A percentile compares a stretch with the other conserved stretches of the same genome.
phyloP scores from a whole-genome alignment of 2,329 filamentous ascomycete species.

The Colletotrichum destructivum region DNA sequence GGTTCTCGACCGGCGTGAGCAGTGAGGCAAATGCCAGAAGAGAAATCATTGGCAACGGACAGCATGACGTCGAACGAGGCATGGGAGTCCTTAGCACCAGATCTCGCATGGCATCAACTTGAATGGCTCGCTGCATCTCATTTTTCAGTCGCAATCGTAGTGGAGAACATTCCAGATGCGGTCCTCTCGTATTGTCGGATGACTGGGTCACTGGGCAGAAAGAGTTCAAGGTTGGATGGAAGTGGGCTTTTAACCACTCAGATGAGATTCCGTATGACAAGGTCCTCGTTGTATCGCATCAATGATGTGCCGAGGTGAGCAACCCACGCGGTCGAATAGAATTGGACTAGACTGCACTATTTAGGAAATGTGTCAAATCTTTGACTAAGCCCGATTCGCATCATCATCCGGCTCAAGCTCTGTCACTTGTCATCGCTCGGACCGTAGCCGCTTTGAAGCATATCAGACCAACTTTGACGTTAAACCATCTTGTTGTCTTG shows the following conservation, averaged over 20 bases:
- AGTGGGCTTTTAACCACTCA: neutral
- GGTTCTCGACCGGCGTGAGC: neutral
- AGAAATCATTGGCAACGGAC: neutral
- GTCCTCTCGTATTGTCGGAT: slow-evolving; percentile 16
- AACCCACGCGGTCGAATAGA: slow-evolving; percentile 34
- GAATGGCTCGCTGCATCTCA: neutral
- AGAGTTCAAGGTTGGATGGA: slow-evolving; percentile 6
- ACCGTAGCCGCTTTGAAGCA: neutral
- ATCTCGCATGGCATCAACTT: neutral
- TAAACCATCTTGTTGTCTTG: neutral
- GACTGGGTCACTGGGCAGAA: neutral
- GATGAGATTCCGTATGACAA: neutral
- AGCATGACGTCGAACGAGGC: slow-evolving; percentile 3
- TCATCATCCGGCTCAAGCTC: neutral
- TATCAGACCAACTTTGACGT: neutral
- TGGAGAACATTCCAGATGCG: slow-evolving; percentile 13
- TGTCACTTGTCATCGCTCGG: neutral
- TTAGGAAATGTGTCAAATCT: neutral
- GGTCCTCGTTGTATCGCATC: slow-evolving; percentile 14
- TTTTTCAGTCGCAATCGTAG: slow-evolving; percentile 4
- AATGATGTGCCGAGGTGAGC: slow-evolving; percentile 34
- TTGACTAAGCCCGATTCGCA: neutral
- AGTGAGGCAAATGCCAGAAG: neutral
- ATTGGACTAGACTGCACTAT: neutral
- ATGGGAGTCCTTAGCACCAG: neutral